phyloP scores from a whole-genome alignment of 352 stramenopile genomes.

The Globisporangium iwayamae region DNA sequence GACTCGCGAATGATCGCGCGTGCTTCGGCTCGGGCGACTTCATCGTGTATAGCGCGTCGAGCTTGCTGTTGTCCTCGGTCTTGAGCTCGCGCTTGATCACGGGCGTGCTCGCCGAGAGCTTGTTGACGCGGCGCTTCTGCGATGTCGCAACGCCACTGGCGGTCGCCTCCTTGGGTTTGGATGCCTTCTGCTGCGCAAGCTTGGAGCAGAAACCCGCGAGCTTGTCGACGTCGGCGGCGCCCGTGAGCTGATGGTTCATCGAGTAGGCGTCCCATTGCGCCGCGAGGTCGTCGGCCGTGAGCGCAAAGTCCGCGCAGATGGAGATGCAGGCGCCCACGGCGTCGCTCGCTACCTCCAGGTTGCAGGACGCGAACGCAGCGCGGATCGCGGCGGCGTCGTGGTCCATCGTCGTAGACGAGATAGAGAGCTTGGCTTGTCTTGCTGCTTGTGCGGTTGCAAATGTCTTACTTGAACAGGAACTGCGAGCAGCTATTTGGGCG shows the following conservation, averaged over 20 bases:
- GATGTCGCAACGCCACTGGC: slow-evolving; percentile 16
- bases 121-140: slow-evolving; percentile 45
- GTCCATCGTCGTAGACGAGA: slow-evolving; percentile 30
- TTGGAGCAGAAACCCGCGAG: slow-evolving; percentile 71
- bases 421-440: neutral
- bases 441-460: neutral
- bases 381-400: slow-evolving; percentile 56
- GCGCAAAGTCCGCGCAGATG: slow-evolving; percentile 71
- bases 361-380: slow-evolving; percentile 66
- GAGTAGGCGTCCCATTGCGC: slow-evolving; percentile 84
- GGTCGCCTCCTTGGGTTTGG: slow-evolving; percentile 36
- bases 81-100: slow-evolving; percentile 70
- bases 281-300: slow-evolving; percentile 74
- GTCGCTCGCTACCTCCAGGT: slow-evolving; percentile 71
- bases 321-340: slow-evolving; percentile 60
- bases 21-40: slow-evolving; percentile 76
- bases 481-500: neutral
- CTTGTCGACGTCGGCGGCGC: slow-evolving; percentile 49
- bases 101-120: slow-evolving; percentile 38
- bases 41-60: slow-evolving; percentile 67
- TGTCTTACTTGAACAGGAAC: neutral
- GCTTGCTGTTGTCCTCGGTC: slow-evolving; percentile 37
- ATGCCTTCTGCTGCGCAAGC: slow-evolving; percentile 49
- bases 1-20: slow-evolving; percentile 55
- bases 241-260: slow-evolving; percentile 78